These are phyloP conservation scores for Ceratocystis albifundus DNA, from an alignment of 2,329 filamentous ascomycete genomes.

Conservation along the genomic window DNA sequence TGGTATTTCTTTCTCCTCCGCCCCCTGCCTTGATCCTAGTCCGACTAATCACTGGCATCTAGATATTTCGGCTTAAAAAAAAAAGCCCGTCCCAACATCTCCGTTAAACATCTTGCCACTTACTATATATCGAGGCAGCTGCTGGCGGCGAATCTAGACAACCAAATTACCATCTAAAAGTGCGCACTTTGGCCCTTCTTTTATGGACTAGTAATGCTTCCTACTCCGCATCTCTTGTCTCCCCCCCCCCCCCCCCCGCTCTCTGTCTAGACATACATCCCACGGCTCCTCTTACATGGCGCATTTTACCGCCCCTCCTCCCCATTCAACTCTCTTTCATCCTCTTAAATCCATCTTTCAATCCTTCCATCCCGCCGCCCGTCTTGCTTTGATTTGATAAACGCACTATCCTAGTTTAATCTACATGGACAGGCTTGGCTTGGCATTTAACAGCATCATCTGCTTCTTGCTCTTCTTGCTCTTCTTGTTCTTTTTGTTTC, in stretches of 20 bases:
- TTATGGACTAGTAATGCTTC: neutral
- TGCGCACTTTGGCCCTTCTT: neutral
- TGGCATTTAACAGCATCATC: neutral
- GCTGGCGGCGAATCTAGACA: neutral
- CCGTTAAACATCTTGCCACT: neutral
- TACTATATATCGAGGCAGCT: neutral
- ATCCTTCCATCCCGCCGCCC: neutral
- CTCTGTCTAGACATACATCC: neutral
- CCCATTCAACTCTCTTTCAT: neutral
- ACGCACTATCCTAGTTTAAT: neutral
- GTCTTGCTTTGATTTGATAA: neutral
- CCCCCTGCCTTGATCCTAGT: too few relatives aligned
- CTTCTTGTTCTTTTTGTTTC: conserved; percentile 12
- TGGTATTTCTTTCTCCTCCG: neutral
- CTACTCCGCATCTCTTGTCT: neutral
- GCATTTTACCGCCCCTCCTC: neutral
- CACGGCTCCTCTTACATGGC: neutral
- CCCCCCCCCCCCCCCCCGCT: too few relatives aligned
- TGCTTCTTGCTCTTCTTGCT: neutral
- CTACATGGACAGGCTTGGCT: neutral
- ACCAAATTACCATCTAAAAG: neutral
- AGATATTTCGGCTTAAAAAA: too few relatives aligned
- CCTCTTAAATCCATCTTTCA: neutral
- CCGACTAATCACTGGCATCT: too few relatives aligned
- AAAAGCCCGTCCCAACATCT: too few relatives aligned